These are phyloP conservation scores for Termitomyces sp. DNA, from an alignment of 768 basidiomycete species.

Conservation along the genomic window DNA sequence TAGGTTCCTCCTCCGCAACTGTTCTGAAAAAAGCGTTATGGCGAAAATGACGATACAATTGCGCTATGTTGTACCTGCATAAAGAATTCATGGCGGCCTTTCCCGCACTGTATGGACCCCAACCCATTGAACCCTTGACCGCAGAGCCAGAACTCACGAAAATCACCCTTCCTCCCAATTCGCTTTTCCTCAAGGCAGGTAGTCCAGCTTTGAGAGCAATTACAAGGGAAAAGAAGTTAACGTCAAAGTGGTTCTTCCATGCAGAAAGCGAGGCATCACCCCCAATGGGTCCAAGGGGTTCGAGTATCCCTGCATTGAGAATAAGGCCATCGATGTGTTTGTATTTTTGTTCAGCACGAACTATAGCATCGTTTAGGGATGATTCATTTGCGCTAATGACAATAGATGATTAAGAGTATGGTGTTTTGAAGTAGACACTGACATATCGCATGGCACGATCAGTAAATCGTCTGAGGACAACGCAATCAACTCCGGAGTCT, in stretches of 20 bases:
- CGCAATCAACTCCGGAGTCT: slow-evolving; percentile 54
- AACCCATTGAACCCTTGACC: slow-evolving; percentile 55
- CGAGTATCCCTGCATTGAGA: slow-evolving; percentile 79
- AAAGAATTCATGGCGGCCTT: slow-evolving; percentile 91
- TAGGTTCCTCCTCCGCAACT: slow-evolving; percentile 78
- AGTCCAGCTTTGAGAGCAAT: slow-evolving; percentile 60
- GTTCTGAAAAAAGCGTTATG: slow-evolving; percentile 43
- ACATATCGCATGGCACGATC: slow-evolving; percentile 71
- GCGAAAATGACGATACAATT: not conserved
- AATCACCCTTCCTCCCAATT: slow-evolving; percentile 58
- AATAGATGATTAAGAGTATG: slow-evolving; percentile 4
- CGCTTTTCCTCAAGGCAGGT: slow-evolving; percentile 60
- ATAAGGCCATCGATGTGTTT: slow-evolving; percentile 70
- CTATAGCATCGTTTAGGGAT: slow-evolving; percentile 51
- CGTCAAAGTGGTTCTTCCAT: slow-evolving; percentile 74
- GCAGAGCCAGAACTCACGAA: slow-evolving; percentile 88
- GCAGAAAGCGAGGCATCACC: slow-evolving; percentile 43
- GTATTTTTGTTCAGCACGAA: slow-evolving; percentile 44
- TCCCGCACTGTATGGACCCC: slow-evolving; percentile 78
- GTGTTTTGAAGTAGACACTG: slow-evolving; percentile 26
- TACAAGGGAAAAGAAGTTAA: slow-evolving; percentile 85
- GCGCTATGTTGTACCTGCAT: slow-evolving; percentile 44
- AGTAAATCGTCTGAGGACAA: slow-evolving; percentile 45
- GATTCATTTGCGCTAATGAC: slow-evolving; percentile 50
- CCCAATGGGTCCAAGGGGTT: slow-evolving; percentile 59